Percentiles rank a stretch among this genome's conserved stretches.
These are phyloP conservation scores for Penicillium subrubescens DNA, from an alignment of 495 filamentous ascomycete species.

Conservation along the genomic window DNA sequence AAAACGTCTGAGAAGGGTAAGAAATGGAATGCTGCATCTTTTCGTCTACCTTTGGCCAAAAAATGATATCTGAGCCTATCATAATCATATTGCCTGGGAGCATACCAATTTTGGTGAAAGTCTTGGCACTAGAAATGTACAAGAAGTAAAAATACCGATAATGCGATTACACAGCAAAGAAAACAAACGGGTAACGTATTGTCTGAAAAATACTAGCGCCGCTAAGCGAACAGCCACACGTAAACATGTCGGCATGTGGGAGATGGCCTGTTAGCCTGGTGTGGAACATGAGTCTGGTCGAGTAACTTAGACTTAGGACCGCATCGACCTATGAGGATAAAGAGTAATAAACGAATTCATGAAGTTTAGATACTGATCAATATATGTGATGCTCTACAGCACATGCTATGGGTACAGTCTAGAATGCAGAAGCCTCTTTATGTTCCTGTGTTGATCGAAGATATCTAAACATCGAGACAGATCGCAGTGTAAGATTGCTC, in stretches of 20 bases:
- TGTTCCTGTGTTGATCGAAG: too few species aligned
- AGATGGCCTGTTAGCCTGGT: background rate
- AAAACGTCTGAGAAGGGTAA: constrained; percentile 15
- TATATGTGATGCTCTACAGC: too few species aligned
- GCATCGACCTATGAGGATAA: background rate
- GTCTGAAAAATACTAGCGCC: constrained; percentile 19
- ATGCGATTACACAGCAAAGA: constrained; percentile 9
- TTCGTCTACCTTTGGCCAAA: background rate
- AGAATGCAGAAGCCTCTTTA: too few species aligned
- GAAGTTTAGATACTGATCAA: too few species aligned
- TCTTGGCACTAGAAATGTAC: constrained; percentile 22
- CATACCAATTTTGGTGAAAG: constrained; percentile 29
- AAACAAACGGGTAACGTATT: constrained; percentile 15
- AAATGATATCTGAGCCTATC: constrained; percentile 15
- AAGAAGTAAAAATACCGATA: constrained; percentile 15
- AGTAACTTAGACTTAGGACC: too few species aligned
- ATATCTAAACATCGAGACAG: too few species aligned
- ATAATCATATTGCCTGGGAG: constrained; percentile 21
- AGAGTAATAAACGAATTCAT: too few species aligned
- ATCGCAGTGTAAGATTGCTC: too few species aligned
- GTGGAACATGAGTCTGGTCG: background rate
- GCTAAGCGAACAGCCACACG: constrained; percentile 14
- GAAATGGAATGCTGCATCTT: constrained; percentile 12
- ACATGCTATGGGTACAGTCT: too few species aligned
- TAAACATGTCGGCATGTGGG: background rate